Conservation (phyloP, 1,284 basidiomycete species). For the Ganoderma meredithae region DNA sequence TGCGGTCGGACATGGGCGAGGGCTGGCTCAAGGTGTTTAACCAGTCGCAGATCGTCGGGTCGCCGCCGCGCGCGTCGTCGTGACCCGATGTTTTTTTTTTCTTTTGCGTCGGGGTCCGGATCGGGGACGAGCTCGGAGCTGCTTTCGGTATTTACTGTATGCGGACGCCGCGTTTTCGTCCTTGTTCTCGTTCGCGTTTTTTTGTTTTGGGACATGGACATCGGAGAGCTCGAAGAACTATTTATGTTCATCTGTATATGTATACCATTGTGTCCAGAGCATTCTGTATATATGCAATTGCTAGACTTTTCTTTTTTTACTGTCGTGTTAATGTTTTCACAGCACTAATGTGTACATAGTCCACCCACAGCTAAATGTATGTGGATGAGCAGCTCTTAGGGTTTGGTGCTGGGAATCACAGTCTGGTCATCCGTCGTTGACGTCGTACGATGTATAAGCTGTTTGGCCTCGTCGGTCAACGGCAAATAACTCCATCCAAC, state of each 20-base stretch:
- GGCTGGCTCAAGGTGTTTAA: slow-evolving; percentile 86
- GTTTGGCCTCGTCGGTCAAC: too few relatives aligned
- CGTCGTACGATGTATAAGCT: too few relatives aligned
- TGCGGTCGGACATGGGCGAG: slow-evolving; percentile 87
- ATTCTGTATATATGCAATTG: slow-evolving; percentile 23
- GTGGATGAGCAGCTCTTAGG: too few relatives aligned
- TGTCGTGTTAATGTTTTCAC: not conserved
- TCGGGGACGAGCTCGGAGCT: too few relatives aligned
- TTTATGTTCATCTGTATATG: slow-evolving; percentile 21
- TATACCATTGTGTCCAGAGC: slow-evolving; percentile 30
- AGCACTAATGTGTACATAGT: not conserved
- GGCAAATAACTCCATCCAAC: too few relatives aligned
- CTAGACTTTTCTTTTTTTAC: slow-evolving; percentile 17
- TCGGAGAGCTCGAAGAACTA: not conserved
- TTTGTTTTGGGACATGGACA: slow-evolving; percentile 20
- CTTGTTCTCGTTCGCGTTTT: not conserved
- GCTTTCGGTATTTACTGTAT: too few relatives aligned
- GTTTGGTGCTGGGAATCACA: too few relatives aligned
- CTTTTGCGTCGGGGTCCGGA: too few relatives aligned
- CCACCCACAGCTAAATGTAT: not conserved
- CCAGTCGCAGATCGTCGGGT: slow-evolving; percentile 56
- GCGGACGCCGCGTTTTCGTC: not conserved
- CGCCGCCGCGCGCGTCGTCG: slow-evolving; percentile 35
- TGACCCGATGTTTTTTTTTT: slow-evolving; percentile 9
- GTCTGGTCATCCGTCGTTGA: too few relatives aligned